A percentile compares a stretch with the other conserved stretches of the same genome.
These are phyloP conservation scores for Staphylotrichum longicolle DNA, from an alignment of 495 filamentous ascomycete species.

Conservation along the genomic window DNA sequence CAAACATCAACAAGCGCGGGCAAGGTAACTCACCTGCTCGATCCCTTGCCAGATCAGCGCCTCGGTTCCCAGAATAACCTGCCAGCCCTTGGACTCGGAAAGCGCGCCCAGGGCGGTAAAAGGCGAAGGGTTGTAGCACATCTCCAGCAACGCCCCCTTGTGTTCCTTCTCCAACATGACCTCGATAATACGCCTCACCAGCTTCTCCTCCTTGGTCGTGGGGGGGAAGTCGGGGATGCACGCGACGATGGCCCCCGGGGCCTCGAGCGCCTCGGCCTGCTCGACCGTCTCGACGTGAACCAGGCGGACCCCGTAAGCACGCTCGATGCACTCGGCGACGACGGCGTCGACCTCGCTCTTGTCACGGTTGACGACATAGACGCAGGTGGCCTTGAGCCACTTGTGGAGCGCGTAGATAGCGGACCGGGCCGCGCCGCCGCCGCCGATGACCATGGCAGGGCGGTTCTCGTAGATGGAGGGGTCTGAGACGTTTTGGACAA, in stretches of 20 bases:
- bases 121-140: constrained; percentile 74
- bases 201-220: constrained; percentile 56
- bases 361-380: constrained; percentile 73
- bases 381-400: constrained; percentile 59
- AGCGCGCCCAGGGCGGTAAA: constrained; percentile 62
- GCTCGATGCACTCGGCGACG: constrained; percentile 52
- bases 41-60: constrained; percentile 74
- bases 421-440: constrained; percentile 67
- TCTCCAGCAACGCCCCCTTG: constrained; percentile 70
- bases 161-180: constrained; percentile 49
- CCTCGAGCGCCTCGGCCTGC: constrained; percentile 55
- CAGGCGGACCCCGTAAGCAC: constrained; percentile 51
- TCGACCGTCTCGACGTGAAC: constrained; percentile 54
- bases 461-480: constrained; percentile 47
- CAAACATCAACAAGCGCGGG: background rate
- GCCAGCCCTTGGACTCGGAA: constrained; percentile 59
- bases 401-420: constrained; percentile 67
- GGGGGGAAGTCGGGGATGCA: constrained; percentile 71
- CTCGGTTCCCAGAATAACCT: constrained; percentile 67
- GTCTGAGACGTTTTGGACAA: constrained; percentile 55
- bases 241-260: constrained; percentile 60
- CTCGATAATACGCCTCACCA: constrained; percentile 55
- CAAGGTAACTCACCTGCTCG: constrained; percentile 50
- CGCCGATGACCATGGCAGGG: constrained; percentile 62
- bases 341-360: constrained; percentile 60